Conservation (phyloP, 2,329 filamentous ascomycete genomes). For the Hawksworthiomyces lignivorus region DNA sequence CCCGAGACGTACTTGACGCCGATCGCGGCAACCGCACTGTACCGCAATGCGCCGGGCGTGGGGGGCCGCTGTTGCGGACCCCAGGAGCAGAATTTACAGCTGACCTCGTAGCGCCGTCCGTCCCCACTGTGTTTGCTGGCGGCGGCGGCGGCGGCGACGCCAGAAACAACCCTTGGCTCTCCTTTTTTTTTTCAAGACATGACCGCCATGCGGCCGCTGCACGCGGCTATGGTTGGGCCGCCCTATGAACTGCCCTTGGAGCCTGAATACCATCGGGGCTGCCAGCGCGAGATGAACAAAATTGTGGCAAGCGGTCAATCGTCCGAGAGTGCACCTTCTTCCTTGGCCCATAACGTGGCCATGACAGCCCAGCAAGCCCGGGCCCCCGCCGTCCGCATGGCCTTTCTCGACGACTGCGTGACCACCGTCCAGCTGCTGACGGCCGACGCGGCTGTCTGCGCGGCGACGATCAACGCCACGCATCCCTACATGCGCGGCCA, state of each 20-base stretch:
- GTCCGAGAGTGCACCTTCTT: too few species aligned
- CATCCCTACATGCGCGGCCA: not conserved
- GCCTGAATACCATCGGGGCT: not conserved
- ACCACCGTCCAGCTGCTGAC: conserved; percentile 3
- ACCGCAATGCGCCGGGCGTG: not conserved
- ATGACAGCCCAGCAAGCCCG: too few species aligned
- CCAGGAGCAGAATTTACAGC: not conserved
- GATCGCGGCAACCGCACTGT: not conserved
- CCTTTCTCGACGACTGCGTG: not conserved
- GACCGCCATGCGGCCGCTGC: conserved; percentile 1
- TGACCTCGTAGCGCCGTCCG: not conserved
- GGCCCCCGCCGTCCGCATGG: too few species aligned
- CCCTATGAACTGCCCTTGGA: not conserved
- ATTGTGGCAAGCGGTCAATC: too few species aligned
- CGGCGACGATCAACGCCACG: conserved; percentile 6
- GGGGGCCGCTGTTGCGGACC: not conserved
- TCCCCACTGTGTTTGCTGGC: not conserved
- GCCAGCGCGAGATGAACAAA: too few species aligned
- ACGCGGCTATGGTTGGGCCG: conserved; percentile 1
- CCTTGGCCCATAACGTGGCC: too few species aligned
- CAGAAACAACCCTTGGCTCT: too few species aligned
- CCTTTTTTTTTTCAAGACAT: not conserved
- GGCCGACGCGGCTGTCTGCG: conserved; percentile 4
- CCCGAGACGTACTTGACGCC: too few species aligned
- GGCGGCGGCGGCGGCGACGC: too few species aligned